Evolutionary conservation across 192 early-diverging fungal genomes (phyloP).

Genomic region (Backusella australiensis): DNA sequence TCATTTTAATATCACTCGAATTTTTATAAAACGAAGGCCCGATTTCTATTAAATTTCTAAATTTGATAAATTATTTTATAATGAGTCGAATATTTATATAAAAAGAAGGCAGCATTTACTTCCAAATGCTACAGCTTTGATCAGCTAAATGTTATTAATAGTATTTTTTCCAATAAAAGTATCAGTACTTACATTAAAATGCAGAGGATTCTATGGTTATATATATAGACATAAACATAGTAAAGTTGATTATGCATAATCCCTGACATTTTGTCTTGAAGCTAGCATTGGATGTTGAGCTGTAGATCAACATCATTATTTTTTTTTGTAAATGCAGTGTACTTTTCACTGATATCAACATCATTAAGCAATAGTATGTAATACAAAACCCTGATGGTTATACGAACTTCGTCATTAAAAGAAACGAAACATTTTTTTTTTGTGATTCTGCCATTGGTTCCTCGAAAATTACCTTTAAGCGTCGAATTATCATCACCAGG

Average conservation of each 20-base stretch:
- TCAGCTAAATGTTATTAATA: slow-evolving; percentile 1
- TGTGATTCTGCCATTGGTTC: background rate
- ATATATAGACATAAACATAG: background rate
- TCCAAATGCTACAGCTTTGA: background rate
- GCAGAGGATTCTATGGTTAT: background rate
- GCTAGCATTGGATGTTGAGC: background rate
- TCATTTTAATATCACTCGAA: background rate
- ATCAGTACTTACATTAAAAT: background rate
- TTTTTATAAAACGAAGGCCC: background rate
- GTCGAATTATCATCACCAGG: background rate
- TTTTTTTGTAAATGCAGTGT: too few species aligned
- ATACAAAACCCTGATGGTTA: slow-evolving; percentile 1
- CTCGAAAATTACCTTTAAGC: slow-evolving; percentile 2
- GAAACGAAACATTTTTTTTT: background rate
- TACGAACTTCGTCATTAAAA: background rate
- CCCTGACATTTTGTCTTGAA: background rate
- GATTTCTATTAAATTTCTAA: background rate
- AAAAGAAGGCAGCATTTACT: background rate
- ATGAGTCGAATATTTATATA: background rate
- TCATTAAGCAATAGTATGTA: background rate
- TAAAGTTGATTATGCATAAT: background rate
- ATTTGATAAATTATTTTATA: background rate
- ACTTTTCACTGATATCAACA: background rate
- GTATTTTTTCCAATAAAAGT: background rate
- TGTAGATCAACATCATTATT: background rate